Base-by-base conservation (phyloP, 1,284 basidiomycete genomes). In the Apiotrichum siamense region DNA sequence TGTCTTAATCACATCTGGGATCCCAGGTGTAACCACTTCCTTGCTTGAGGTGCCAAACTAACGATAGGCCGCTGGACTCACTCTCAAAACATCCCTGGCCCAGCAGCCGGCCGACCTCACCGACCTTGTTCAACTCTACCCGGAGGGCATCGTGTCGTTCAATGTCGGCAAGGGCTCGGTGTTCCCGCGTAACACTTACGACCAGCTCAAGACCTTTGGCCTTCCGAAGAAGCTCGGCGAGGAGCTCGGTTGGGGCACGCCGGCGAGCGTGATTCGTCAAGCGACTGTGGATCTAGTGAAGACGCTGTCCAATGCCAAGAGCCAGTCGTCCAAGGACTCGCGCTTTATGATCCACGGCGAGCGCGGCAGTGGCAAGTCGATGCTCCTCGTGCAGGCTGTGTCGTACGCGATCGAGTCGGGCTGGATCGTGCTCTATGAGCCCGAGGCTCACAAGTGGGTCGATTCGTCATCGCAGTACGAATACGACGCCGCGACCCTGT, bases 401-500 rank as follows among this genome's bases (percentile, higher is more conserved):
- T 79, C 87, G 27, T 85, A 91, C 57, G 85, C 84, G 15, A 65
- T 81, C 21, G 77, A 81, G 13, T 80, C 81, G 25, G 80, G 81
- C 15, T 96, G 88, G 87, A 78, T 94, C 33, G 88, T 93, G 24
- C 73, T 96, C 39, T 97, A 94, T 70, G 80, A 91, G n/a, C 90
- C 92, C 3, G 18, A 60, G 83, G 85, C 83, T 2, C 80, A 83
- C 55, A 81, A 80, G 52, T 79, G 88, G 49, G 84, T 92, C 58
- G 83, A 92, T 74, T 89, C 87, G 1, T 84, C 85, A 1, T 84
- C 85, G 0, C 70, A 81, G 2, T 87, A 88, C 67, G 68, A 77
- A 15, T 96, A 96, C 68, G 85, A 89, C 63, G 67, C 84, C 12
- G 78, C 81, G 25, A 85, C 85, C 3, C 81, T 81, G 63, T 85